Conservation (phyloP, 306 rosid genomes). For the Quercus berberidifolia region DNA sequence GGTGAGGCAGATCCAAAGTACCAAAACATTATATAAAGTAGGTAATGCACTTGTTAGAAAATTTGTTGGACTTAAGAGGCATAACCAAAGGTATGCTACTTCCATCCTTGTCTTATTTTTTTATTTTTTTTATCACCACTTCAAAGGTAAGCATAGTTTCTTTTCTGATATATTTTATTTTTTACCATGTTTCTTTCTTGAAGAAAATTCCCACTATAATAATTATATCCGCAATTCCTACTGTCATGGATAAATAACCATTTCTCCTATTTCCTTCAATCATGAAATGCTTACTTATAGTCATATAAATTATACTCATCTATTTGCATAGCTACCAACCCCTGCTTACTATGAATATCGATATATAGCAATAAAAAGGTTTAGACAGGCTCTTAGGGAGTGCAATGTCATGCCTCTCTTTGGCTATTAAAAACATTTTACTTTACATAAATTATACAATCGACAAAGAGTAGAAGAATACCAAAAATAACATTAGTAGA, state of each 20-base stretch:
- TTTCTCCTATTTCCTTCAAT: neutral
- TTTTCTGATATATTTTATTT: neutral
- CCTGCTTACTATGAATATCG: neutral
- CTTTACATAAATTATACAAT: neutral
- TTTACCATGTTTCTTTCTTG: neutral
- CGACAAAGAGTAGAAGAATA: neutral
- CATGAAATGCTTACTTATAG: neutral
- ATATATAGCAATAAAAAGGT: neutral
- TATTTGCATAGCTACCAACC: neutral
- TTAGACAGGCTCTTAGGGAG: neutral
- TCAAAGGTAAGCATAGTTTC: neutral
- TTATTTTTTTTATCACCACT: neutral
- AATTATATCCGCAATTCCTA: neutral
- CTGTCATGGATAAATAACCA: neutral
- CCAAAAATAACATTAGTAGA: too few relatives aligned
- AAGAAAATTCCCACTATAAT: neutral
- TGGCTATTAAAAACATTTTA: neutral
- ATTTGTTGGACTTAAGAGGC: neutral
- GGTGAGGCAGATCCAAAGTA: constrained; percentile 24
- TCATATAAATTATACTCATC: neutral
- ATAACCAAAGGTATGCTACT: neutral
- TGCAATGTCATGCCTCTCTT: neutral
- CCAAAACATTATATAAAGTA: neutral
- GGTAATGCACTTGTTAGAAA: neutral
- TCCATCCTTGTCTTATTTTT: neutral